Base-by-base conservation (phyloP, 164 flowering plant genomes). In the Vitis rupestris region DNA sequence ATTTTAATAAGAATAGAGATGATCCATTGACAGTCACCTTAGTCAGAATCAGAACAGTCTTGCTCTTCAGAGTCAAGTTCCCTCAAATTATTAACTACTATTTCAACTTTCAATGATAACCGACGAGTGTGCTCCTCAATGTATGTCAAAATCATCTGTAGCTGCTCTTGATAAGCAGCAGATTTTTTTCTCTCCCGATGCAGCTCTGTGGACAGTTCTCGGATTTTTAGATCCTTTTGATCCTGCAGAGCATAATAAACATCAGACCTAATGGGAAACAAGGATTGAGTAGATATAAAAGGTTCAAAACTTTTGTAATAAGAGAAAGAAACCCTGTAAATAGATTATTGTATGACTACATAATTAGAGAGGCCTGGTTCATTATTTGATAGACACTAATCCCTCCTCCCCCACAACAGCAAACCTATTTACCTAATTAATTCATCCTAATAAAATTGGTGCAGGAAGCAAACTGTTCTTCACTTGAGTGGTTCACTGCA, bases 41-140 rank as follows among this genome's bases (percentile, higher is more conserved):
- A 59, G 61, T 59, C 61, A 10, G 61, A 59, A 37, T 59, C 27
- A 10, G 27, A 27, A 59, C 61, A 23, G 44, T 59, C 61, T 27
- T 59, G 29, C 71, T 67, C 67, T 51, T 69, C 73, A n/a, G 69
- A 56, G 55, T 77, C 80, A 29, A 77, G 61, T 48, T 77, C 68
- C 50, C 50, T 70, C 64, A 77, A 56, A 60, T 70, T 72, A 51
- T 62, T 52, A 61, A 69, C 70, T 47, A 77, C 66, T 19, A 49
- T 53, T 70, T 77, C 73, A 50, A 77, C 67, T 73, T 77, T 62
- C 63, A 72, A 66, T 31, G 80, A 72, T 15, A 77, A 19, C 44
- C 70, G 73, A 15, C 44, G 50, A n/a, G 73, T 61, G 59, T 77
- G 80, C 30, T 73, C 76, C 49, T 77, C 80, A 67, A 77, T 66